A percentile compares a stretch with the other conserved stretches of the same genome.
These are phyloP conservation scores for Westerdykella sp. DNA, from an alignment of 2,329 filamentous ascomycete species.

Conservation along the genomic window DNA sequence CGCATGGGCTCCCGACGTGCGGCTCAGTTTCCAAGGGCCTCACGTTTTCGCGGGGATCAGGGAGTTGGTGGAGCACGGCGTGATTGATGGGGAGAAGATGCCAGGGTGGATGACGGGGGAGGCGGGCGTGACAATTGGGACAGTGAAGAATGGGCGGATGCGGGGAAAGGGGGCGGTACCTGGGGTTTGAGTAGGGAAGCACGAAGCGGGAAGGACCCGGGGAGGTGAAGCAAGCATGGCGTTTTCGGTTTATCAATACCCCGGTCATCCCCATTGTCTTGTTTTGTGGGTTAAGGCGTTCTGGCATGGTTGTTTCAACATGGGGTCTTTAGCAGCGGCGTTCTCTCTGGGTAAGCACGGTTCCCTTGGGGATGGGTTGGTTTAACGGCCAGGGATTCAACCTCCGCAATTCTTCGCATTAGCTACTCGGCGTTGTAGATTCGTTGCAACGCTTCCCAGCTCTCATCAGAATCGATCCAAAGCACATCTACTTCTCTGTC, in stretches of 20 bases:
- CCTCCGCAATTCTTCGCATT: too few species aligned
- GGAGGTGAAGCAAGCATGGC: neutral
- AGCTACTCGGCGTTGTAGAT: too few species aligned
- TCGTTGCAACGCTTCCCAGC: too few species aligned
- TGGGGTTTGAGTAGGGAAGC: neutral
- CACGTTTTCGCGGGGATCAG: slow-evolving; percentile 79
- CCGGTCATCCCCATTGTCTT: too few species aligned
- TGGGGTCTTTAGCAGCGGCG: too few species aligned
- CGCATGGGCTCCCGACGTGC: slow-evolving; percentile 54
- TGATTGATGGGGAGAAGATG: slow-evolving; percentile 71
- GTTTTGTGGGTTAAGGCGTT: neutral
- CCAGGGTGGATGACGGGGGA: slow-evolving; percentile 90
- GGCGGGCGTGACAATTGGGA: slow-evolving; percentile 68
- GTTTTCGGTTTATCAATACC: neutral
- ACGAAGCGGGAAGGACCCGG: neutral
- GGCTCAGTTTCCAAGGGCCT: slow-evolving; percentile 64
- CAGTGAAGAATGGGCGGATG: slow-evolving; percentile 62
- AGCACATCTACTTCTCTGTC: neutral
- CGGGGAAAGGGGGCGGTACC: slow-evolving; percentile 1
- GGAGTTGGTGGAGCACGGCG: slow-evolving; percentile 68
- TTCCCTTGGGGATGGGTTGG: too few species aligned
- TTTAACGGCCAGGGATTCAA: too few species aligned
- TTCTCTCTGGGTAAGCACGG: too few species aligned
- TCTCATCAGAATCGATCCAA: too few species aligned
- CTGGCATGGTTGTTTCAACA: too few species aligned